phyloP scores from a whole-genome alignment of 805 yeast species.

The Wickerhamiella occidentalis region DNA sequence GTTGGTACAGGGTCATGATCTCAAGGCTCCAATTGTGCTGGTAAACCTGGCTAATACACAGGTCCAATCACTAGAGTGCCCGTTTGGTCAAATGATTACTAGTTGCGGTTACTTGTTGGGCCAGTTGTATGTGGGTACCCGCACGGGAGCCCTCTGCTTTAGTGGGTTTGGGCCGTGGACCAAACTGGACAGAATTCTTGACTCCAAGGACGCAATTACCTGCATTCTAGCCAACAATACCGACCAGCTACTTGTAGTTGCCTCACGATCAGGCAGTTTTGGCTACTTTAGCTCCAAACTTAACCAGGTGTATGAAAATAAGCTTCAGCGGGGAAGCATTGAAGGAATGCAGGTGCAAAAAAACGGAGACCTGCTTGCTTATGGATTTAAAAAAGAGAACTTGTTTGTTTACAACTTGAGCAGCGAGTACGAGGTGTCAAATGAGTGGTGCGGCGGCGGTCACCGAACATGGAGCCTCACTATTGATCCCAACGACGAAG shows the following conservation, averaged over 20 bases:
- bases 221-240: slow-evolving; percentile 10
- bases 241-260: slow-evolving; percentile 9
- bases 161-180: slow-evolving; percentile 31
- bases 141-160: slow-evolving; percentile 50
- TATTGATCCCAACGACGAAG: neutral
- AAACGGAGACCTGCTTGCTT: slow-evolving; percentile 42
- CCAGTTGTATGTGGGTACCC: slow-evolving; percentile 51
- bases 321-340: slow-evolving; percentile 59
- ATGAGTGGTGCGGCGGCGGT: slow-evolving; percentile 79
- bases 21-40: slow-evolving; percentile 40
- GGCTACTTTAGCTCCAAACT: slow-evolving; percentile 14
- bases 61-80: neutral
- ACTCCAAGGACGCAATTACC: slow-evolving; percentile 23
- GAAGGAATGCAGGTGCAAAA: slow-evolving; percentile 48
- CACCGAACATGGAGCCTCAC: slow-evolving; percentile 60
- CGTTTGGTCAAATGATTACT: slow-evolving; percentile 37
- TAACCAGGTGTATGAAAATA: slow-evolving; percentile 34
- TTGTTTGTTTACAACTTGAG: slow-evolving; percentile 80
- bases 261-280: slow-evolving; percentile 23
- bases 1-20: slow-evolving; percentile 57
- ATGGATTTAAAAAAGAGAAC: slow-evolving; percentile 70
- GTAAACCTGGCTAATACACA: neutral
- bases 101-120: slow-evolving; percentile 33
- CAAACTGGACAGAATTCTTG: neutral
- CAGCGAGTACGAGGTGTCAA: slow-evolving; percentile 52